Evolutionary conservation across 225 moss, liverwort and hornwort genomes (phyloP), one percentile per base, ranked within the genome.

Genomic region (Anthoceros angustus): DNA sequence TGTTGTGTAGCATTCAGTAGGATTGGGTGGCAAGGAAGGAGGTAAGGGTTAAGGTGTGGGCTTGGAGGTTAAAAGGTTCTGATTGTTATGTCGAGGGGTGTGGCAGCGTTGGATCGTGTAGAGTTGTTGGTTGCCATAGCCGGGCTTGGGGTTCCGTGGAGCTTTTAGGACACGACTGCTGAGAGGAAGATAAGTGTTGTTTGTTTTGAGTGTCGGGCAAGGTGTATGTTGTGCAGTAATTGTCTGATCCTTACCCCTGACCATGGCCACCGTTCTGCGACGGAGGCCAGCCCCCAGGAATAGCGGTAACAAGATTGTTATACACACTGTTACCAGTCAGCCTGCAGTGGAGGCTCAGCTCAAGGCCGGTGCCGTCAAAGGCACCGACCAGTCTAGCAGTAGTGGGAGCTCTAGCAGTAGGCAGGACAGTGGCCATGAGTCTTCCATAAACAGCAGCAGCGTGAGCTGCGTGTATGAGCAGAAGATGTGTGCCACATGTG

Each of bases 401-500:
- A 55, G 55, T 20, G 55, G n/a, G 23, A 55, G 55, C n/a, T 55
- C 55, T 23, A 20, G 55, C 23, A 55, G 55, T 55, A 18, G 23
- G 18, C 18, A 18, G 23, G 55, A 23, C 10, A 20, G 55, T 23
- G 14, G n/a, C 55, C 8, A 55, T 55, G 55, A 15, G 16, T 18
- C 23, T 0, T 32, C 32, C 32, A 32, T 32, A 32, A 32, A 32
- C 32, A 20, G 23, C 55, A 23, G 55, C 55, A 55, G 55, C 55
- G 55, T 55, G 55, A 55, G 55, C 55, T 55, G 55, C 14, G 10
- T 55, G 18, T 55, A 55, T 23, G 55, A 55, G n/a, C 55, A 55
- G 55, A 55, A 55, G 55, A 55, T 55, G 18, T 55, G 55, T 20
- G 55, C 55, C n/a, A 55, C 55, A 7, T 55, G 55, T 55, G 55